These are phyloP conservation scores for Trichoderma reesei DNA, from an alignment of 495 filamentous ascomycete genomes.

Conservation along the genomic window DNA sequence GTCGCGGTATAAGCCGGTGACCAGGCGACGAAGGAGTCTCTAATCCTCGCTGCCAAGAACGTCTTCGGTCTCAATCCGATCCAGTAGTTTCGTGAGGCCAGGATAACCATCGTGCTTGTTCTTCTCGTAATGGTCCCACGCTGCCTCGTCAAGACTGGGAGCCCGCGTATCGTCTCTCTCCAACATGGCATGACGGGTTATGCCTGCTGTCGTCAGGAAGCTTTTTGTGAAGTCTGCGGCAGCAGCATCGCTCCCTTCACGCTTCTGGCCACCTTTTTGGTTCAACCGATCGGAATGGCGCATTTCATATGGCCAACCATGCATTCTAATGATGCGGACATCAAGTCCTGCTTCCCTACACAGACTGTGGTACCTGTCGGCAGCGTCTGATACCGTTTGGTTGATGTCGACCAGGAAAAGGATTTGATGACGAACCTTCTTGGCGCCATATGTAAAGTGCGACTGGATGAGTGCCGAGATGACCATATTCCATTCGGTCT, in stretches of 20 bases:
- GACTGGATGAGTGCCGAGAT: slow-evolving; percentile 15
- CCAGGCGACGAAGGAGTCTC: not conserved
- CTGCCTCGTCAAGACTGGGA: slow-evolving; percentile 18
- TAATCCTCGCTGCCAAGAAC: slow-evolving; percentile 3
- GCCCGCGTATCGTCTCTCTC: slow-evolving; percentile 5
- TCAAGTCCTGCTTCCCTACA: slow-evolving; percentile 20
- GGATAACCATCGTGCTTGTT: slow-evolving; percentile 10
- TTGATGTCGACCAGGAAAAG: slow-evolving; percentile 23
- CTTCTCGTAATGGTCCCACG: slow-evolving; percentile 15
- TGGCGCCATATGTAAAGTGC: not conserved
- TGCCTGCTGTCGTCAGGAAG: slow-evolving; percentile 14
- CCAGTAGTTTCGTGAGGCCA: slow-evolving; percentile 8
- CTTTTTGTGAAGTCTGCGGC: slow-evolving; percentile 16
- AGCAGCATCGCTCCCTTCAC: not conserved
- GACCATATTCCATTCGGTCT: slow-evolving; percentile 19
- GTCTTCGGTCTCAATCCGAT: not conserved
- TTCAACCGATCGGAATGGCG: not conserved
- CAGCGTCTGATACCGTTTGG: slow-evolving; percentile 13
- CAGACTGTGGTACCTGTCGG: slow-evolving; percentile 13
- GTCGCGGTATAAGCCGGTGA: slow-evolving; percentile 17
- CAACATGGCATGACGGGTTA: not conserved
- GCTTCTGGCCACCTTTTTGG: not conserved
- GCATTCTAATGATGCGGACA: slow-evolving; percentile 16
- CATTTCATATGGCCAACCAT: slow-evolving; percentile 14
- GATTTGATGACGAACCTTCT: slow-evolving; percentile 12